Evolutionary conservation across 1,139 yeast genomes (phyloP), one percentile per base, ranked within the genome.

Genomic region (Saccharomyces uvarum): DNA sequence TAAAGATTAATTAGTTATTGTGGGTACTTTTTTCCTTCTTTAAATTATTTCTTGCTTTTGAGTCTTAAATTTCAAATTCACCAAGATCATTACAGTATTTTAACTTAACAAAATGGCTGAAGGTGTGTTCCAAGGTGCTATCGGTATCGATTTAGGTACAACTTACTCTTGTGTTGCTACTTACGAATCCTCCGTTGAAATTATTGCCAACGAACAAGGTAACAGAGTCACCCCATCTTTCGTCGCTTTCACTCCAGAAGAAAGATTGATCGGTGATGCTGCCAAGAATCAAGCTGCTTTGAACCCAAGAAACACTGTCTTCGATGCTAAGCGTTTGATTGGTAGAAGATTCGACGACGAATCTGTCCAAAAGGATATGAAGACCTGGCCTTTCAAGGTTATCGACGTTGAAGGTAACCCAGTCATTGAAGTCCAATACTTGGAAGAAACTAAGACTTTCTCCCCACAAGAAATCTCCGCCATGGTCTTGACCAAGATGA

Each of bases 211-310:
- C 82, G 97, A 90, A 79, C 97, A 90, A 83, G 97, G 97, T 86
- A 89, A 89, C 91, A 88, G 97, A 82, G 95, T 88, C 73, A 90
- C 97, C 70, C 97, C 97, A 74, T 90, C 97, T 64, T 90, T 88
- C 82, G 97, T 90, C 75, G 97, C 97, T 68, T 90, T 90, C 88
- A 88, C 95, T 72, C 86, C 87, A 74, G 91, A 88, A 80, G 97
- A 90, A 83, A 51, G 53, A 51, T 51, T 51, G 51, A 51, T 51
- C 21, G 53, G 53, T 51, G 53, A 51, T 48, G 96, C 97, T 73
- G 97, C 97, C 75, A 90, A 90, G 89, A 90, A 90, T 79, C 97
- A 90, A 81, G 97, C 97, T 74, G 97, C 97, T 74, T 80, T 89
- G 77, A 89, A 90, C 89, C 97, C 97, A 77, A 80, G 74, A 73